Conservation (phyloP, 768 basidiomycete genomes). For the Boletus speciosus region DNA sequence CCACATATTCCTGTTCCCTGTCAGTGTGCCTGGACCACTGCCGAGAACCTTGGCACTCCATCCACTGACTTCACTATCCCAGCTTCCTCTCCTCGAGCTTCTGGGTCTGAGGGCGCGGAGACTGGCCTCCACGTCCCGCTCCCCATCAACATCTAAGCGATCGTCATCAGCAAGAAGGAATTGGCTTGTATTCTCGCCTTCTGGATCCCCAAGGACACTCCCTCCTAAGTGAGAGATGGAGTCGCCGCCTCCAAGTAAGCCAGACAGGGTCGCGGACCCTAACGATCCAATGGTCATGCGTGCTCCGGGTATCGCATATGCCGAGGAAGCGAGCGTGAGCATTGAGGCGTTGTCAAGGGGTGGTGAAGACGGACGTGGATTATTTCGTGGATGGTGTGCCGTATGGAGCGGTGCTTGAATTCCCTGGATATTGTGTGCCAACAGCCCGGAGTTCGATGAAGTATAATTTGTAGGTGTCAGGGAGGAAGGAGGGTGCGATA, state of each 20-base stretch:
- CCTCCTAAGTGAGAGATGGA: constrained; percentile 73
- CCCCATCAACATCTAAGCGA: constrained; percentile 44
- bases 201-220: constrained; percentile 50
- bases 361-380: constrained; percentile 88
- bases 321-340: constrained; percentile 90
- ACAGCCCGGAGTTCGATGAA: constrained; percentile 30
- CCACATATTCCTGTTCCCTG: constrained; percentile 57
- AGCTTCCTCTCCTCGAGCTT: constrained; percentile 83
- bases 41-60: constrained; percentile 76
- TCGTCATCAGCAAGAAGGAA: constrained; percentile 67
- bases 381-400: constrained; percentile 90
- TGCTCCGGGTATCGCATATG: constrained; percentile 69
- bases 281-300: constrained; percentile 44
- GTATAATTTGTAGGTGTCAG: constrained; percentile 14
- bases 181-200: constrained; percentile 61
- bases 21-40: constrained; percentile 42
- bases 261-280: constrained; percentile 47
- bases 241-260: constrained; percentile 49
- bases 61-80: constrained; percentile 86
- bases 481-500: constrained; percentile 43
- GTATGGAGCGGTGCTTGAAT: constrained; percentile 87
- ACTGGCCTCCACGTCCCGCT: constrained; percentile 79
- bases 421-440: constrained; percentile 27
- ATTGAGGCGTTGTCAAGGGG: constrained; percentile 91
- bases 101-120: constrained; percentile 85